phyloP scores from a whole-genome alignment of 371 early-diverging fungal species.

The Saksenaea oblongispora region DNA sequence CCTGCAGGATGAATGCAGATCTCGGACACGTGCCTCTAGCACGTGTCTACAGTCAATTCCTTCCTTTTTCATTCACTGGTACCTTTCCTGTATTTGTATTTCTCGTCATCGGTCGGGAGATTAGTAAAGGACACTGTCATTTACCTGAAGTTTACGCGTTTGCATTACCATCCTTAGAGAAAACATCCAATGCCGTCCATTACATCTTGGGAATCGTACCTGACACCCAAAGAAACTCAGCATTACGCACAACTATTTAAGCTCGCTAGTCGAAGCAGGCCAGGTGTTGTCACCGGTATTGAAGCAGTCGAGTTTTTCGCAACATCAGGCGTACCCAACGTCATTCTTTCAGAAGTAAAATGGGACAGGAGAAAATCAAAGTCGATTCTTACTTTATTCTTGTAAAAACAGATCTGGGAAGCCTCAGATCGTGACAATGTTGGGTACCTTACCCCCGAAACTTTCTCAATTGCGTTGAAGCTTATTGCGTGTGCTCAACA shows the following conservation, averaged over 20 bases:
- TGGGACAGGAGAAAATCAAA: neutral
- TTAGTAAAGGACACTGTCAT: neutral
- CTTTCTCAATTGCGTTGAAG: conserved; percentile 34
- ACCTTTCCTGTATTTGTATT: neutral
- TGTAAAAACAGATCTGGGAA: conserved; percentile 31
- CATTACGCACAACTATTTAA: conserved; percentile 66
- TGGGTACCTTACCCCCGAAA: conserved; percentile 29
- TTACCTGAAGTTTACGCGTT: neutral
- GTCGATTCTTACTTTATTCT: neutral
- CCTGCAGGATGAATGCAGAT: too few relatives aligned
- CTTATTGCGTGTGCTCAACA: conserved; percentile 39
- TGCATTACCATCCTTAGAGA: neutral
- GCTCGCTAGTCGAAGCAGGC: conserved; percentile 57
- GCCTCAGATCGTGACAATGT: conserved; percentile 29
- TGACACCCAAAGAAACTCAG: conserved; percentile 63
- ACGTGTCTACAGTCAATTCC: too few relatives aligned
- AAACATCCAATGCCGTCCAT: neutral
- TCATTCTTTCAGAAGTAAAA: conserved; percentile 64
- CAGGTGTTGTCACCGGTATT: conserved; percentile 63
- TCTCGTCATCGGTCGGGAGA: neutral
- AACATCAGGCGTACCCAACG: conserved; percentile 69
- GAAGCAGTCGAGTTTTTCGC: conserved; percentile 79
- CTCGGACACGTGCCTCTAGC: too few relatives aligned
- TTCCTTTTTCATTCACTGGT: neutral
- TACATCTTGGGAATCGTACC: conserved; percentile 28